Percentiles rank a stretch among this genome's conserved stretches.
These are phyloP conservation scores for Cercophora newfieldiana DNA, from an alignment of 495 filamentous ascomycete species.

Conservation along the genomic window DNA sequence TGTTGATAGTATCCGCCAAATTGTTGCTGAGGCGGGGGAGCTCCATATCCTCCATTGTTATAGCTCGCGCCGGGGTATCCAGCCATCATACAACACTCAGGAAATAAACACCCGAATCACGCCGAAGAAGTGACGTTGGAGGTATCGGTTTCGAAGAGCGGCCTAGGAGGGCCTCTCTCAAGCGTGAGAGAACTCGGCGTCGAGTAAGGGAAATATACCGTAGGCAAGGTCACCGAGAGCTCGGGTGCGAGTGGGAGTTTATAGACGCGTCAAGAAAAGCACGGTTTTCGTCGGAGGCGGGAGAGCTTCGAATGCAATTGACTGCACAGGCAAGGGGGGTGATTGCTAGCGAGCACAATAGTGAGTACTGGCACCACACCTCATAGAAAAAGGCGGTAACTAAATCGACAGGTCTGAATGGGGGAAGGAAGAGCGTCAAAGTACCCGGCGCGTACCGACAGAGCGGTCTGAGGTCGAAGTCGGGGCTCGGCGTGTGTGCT, in stretches of 20 bases:
- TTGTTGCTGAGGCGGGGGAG: conserved; percentile 40
- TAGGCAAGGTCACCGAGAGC: not conserved
- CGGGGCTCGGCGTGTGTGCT: not conserved
- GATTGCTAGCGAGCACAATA: conserved; percentile 1
- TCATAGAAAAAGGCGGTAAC: not conserved
- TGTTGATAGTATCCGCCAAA: conserved; percentile 21
- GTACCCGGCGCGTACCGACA: conserved; percentile 5
- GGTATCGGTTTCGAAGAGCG: conserved; percentile 5
- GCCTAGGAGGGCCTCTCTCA: conserved; percentile 22
- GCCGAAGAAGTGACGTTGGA: not conserved
- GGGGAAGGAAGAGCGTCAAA: conserved; percentile 1
- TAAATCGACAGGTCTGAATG: not conserved
- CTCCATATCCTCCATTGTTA: conserved; percentile 40
- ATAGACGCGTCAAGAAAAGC: conserved; percentile 13
- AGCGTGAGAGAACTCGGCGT: conserved; percentile 14
- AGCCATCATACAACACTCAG: conserved; percentile 29
- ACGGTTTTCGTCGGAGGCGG: not conserved
- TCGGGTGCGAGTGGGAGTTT: conserved; percentile 10
- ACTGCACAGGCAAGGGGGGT: not conserved
- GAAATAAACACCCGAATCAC: not conserved
- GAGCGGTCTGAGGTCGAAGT: not conserved
- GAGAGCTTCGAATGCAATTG: conserved; percentile 2
- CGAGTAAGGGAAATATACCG: not conserved
- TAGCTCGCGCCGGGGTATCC: conserved; percentile 46
- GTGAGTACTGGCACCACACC: conserved; percentile 7